phyloP scores from a whole-genome alignment of 768 basidiomycete species.

The Lenzites betulinus region DNA sequence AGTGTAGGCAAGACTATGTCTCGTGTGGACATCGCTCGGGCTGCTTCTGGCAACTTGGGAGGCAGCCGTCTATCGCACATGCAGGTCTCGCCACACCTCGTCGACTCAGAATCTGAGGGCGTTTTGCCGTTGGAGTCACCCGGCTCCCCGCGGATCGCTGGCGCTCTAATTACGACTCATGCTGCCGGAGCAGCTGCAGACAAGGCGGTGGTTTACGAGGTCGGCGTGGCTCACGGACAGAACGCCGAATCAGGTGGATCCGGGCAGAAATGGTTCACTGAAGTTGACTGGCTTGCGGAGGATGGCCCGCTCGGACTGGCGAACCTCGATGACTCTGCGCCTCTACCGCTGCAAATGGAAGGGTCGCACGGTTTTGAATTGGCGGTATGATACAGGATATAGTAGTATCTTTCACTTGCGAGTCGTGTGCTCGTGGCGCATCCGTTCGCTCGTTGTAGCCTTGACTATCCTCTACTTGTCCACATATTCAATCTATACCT shows the following conservation, averaged over 20 bases:
- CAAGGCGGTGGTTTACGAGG: not conserved
- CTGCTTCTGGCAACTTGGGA: not conserved
- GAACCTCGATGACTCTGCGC: not conserved
- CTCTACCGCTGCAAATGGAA: too few species aligned
- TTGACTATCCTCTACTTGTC: too few species aligned
- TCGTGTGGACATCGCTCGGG: not conserved
- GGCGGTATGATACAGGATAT: too few species aligned
- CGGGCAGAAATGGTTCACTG: slow-evolving; percentile 14
- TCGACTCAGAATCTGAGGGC: not conserved
- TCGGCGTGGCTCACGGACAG: not conserved
- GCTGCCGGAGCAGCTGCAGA: not conserved
- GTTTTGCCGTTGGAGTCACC: not conserved
- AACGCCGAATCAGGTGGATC: not conserved
- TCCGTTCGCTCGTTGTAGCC: too few species aligned
- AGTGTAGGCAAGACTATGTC: not conserved
- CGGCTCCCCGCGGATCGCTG: not conserved
- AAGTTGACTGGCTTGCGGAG: slow-evolving; percentile 18
- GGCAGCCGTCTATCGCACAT: not conserved
- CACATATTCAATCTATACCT: too few species aligned
- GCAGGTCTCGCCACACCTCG: slow-evolving; percentile 6
- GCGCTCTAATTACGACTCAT: not conserved
- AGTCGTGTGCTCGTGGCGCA: too few species aligned
- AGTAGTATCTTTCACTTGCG: too few species aligned
- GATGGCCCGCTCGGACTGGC: slow-evolving; percentile 11
- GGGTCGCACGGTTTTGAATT: too few species aligned